These are phyloP conservation scores for Omphalotus olearius DNA, from an alignment of 1,284 basidiomycete genomes.

Conservation along the genomic window DNA sequence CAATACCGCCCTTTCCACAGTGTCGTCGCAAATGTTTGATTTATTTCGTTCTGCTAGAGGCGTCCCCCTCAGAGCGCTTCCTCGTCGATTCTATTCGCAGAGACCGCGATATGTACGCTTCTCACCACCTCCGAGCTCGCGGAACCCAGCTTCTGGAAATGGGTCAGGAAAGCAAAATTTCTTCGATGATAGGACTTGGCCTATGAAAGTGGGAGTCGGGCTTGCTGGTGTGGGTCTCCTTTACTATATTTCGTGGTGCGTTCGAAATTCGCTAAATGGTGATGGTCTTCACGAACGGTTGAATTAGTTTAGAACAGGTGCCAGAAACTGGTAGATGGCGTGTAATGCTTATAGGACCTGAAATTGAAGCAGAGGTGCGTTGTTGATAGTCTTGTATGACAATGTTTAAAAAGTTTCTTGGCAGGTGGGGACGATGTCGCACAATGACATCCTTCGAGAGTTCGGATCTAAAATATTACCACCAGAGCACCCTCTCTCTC, in stretches of 20 bases:
- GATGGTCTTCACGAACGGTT: not conserved
- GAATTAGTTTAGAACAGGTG: conserved; percentile 68
- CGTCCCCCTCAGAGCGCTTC: too few species aligned
- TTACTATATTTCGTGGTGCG: conserved; percentile 12
- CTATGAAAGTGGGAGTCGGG: conserved; percentile 13
- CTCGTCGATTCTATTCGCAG: not conserved
- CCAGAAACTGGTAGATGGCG: conserved; percentile 81
- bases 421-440: conserved; percentile 45
- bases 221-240: conserved; percentile 8
- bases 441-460: conserved; percentile 49
- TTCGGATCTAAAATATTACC: conserved; percentile 63
- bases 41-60: too few species aligned
- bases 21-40: too few species aligned
- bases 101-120: conserved; percentile 12
- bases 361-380: conserved; percentile 50
- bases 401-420: conserved; percentile 17
- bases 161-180: not conserved
- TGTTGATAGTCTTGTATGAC: too few species aligned
- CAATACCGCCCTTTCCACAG: too few species aligned
- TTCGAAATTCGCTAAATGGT: not conserved
- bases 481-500: conserved; percentile 59
- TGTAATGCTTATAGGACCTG: conserved; percentile 74
- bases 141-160: not conserved
- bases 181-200: conserved; percentile 10
- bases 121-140: not conserved